phyloP scores from a whole-genome alignment of 495 filamentous ascomycete genomes.

The Cercophora sp. region DNA sequence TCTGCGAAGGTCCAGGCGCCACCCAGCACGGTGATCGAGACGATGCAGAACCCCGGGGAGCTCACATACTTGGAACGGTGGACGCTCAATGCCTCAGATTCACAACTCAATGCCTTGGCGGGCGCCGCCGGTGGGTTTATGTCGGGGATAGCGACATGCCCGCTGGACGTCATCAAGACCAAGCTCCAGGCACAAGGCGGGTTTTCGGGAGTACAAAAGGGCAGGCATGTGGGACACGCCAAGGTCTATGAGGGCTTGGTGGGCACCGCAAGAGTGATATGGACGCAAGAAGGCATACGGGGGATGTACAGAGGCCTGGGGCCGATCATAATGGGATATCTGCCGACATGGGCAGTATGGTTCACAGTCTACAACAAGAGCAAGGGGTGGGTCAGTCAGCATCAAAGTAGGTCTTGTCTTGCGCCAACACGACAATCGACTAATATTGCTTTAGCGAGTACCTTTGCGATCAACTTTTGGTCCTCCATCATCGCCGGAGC shows the following conservation, averaged over 20 bases:
- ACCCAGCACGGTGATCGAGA: constrained; percentile 3
- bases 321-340: constrained; percentile 89
- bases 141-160: constrained; percentile 92
- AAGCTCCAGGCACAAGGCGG: constrained; percentile 95
- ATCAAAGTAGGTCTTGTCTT: constrained; percentile 53
- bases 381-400: constrained; percentile 65
- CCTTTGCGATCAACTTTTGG: constrained; percentile 51
- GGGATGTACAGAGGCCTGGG: constrained; percentile 93
- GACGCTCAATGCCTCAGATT: constrained; percentile 44
- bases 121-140: constrained; percentile 86
- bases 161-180: constrained; percentile 98
- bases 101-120: constrained; percentile 61
- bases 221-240: constrained; percentile 42
- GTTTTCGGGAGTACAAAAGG: constrained; percentile 48
- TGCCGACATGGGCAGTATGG: constrained; percentile 98
- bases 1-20: constrained; percentile 8
- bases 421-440: background rate
- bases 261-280: constrained; percentile 80
- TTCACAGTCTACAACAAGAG: constrained; percentile 90
- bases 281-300: constrained; percentile 78
- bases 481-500: constrained; percentile 87
- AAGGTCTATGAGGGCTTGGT: constrained; percentile 77
- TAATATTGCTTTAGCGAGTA: constrained; percentile 30
- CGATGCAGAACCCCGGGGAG: constrained; percentile 34
- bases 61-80: constrained; percentile 56